Evolutionary conservation across 306 rosid genomes (phyloP).

Genomic region (Vicia sativa): DNA sequence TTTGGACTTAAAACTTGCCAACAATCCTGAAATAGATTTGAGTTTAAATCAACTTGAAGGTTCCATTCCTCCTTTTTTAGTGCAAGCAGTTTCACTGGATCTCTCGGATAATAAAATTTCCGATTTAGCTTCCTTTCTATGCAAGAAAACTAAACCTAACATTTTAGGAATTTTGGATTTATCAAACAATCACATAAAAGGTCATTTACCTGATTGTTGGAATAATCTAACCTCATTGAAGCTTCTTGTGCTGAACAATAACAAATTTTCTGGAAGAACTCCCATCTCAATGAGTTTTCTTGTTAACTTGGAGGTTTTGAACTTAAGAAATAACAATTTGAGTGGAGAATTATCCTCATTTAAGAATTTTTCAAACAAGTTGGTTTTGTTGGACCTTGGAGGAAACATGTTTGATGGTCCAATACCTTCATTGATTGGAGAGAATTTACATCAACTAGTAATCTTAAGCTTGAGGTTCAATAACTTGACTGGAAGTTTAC

Average conservation of each 20-base stretch:
- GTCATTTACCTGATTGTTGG: neutral
- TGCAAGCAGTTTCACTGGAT: neutral
- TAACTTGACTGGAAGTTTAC: conserved; percentile 1
- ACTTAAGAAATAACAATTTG: neutral
- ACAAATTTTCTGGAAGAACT: neutral
- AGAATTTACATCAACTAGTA: neutral
- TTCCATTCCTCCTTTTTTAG: conserved; percentile 7
- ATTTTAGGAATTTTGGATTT: neutral
- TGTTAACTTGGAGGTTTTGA: neutral
- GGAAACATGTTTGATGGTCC: too few species aligned
- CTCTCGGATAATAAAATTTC: conserved; percentile 30
- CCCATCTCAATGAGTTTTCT: conserved; percentile 8
- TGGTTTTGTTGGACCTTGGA: too few species aligned
- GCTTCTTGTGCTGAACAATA: conserved; percentile 7
- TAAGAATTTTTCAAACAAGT: too few species aligned
- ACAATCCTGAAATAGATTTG: neutral
- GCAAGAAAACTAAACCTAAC: neutral
- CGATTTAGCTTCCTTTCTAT: neutral
- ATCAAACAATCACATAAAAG: neutral
- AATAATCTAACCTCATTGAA: neutral
- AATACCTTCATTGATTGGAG: too few species aligned
- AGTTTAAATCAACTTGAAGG: conserved; percentile 28
- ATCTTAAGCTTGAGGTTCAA: conserved; percentile 4
- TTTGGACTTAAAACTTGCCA: neutral
- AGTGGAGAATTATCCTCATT: fast-evolving